A percentile compares a stretch with the other conserved stretches of the same genome.
Evolutionary conservation across 306 rosid genomes (phyloP).

Genomic region (Gleditsia sinensis): DNA sequence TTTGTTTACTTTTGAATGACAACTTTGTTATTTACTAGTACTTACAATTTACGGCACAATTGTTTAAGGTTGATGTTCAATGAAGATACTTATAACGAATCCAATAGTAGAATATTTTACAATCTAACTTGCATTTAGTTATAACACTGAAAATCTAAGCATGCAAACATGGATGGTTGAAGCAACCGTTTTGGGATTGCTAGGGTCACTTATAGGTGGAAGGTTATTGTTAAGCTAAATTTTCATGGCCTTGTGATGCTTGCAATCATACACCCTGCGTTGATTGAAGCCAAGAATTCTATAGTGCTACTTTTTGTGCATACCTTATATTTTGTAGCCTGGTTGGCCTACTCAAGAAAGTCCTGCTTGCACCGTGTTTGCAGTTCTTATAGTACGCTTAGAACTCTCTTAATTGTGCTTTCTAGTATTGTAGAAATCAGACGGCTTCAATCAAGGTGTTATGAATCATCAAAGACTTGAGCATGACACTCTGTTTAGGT

Average conservation of each 20-base stretch:
- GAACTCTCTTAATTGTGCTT: neutral
- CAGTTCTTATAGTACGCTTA: neutral
- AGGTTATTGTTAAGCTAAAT: neutral
- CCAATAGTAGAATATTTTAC: neutral
- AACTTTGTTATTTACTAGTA: no score
- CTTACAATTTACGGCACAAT: no score
- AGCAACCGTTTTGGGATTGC: neutral
- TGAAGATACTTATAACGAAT: neutral
- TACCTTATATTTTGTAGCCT: neutral
- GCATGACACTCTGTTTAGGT: slow-evolving; percentile 67
- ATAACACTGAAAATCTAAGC: neutral
- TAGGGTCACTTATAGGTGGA: neutral
- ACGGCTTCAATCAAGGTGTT: slow-evolving; percentile 58
- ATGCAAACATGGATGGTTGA: neutral
- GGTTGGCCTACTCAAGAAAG: slow-evolving; percentile 3
- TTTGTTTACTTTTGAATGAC: neutral
- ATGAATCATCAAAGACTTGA: slow-evolving; percentile 62
- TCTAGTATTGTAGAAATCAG: slow-evolving; percentile 62
- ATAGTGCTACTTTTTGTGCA: neutral
- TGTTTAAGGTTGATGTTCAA: neutral
- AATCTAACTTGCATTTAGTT: neutral
- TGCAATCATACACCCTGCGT: neutral
- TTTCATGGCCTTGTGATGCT: neutral
- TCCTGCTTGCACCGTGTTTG: neutral
- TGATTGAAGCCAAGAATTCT: neutral